These are phyloP conservation scores for Eimeria falciformis DNA, from an alignment of 169 alveolate species.

Conservation along the genomic window DNA sequence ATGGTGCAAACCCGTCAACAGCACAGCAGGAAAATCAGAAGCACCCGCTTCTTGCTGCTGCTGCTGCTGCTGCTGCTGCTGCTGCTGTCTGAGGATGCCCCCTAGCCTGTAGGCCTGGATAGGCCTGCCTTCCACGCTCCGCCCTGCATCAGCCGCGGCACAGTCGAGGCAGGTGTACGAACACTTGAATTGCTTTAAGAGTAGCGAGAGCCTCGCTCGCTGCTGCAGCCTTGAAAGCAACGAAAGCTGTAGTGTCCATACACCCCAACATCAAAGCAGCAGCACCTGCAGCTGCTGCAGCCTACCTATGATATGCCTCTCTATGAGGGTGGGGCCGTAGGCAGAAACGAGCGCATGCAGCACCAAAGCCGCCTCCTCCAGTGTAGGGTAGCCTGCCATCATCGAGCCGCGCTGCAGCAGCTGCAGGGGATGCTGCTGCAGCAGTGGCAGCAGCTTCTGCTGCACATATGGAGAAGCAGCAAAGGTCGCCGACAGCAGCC, in stretches of 20 bases:
- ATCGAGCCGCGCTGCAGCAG: neutral
- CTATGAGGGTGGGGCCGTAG: neutral
- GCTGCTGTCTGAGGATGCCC: slow-evolving; percentile 12
- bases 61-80: no score
- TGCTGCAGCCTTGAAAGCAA: no score
- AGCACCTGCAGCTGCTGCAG: neutral
- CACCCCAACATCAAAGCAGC: no score
- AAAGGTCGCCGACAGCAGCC: neutral
- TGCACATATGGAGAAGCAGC: neutral
- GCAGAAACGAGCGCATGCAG: neutral
- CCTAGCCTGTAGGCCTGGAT: slow-evolving; percentile 25
- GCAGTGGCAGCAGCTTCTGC: neutral
- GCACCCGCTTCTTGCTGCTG: neutral
- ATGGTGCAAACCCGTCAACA: slow-evolving; percentile 29
- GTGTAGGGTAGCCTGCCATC: neutral
- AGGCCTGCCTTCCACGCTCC: slow-evolving; percentile 20
- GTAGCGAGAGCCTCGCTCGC: no score
- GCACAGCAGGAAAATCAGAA: neutral
- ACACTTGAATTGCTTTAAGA: no score
- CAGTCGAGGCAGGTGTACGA: no score
- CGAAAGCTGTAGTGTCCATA: no score
- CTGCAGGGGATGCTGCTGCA: neutral
- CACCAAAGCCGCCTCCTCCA: neutral
- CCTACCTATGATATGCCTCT: neutral
- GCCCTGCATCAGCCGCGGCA: neutral